These are phyloP conservation scores for Usnea hakonensis DNA, from an alignment of 495 filamentous ascomycete species.

Conservation along the genomic window DNA sequence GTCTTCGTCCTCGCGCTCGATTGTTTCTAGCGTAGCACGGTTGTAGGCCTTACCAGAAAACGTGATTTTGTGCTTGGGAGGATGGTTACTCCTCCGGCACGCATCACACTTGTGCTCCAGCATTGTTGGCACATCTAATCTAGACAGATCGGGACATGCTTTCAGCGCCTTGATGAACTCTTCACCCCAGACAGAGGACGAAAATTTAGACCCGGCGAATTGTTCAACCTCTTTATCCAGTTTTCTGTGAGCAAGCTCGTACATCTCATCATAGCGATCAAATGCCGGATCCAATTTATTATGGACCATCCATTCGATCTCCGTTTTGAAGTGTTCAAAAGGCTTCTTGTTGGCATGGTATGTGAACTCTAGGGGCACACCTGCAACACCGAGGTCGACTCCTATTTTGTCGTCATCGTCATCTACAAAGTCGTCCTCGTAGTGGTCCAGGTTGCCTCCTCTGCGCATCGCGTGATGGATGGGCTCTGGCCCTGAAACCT, in stretches of 20 bases:
- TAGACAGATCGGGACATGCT: conserved; percentile 49
- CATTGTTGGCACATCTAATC: conserved; percentile 31
- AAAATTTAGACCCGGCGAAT: conserved; percentile 61
- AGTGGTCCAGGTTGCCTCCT: conserved; percentile 38
- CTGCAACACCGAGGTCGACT: conserved; percentile 43
- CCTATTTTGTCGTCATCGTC: conserved; percentile 58
- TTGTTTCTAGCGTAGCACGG: conserved; percentile 57
- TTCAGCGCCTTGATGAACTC: conserved; percentile 59
- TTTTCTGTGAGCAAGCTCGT: conserved; percentile 63
- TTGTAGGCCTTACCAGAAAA: conserved; percentile 66
- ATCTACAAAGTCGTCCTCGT: conserved; percentile 64
- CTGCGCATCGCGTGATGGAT: conserved; percentile 12
- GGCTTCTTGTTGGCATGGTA: conserved; percentile 56
- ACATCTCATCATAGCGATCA: conserved; percentile 54
- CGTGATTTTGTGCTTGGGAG: conserved; percentile 52
- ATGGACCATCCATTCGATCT: conserved; percentile 75
- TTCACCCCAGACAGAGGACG: conserved; percentile 63
- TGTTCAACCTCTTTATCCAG: conserved; percentile 64
- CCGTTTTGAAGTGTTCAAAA: conserved; percentile 70
- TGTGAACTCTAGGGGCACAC: conserved; percentile 67
- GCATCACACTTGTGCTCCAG: conserved; percentile 57
- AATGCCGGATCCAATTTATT: conserved; percentile 72
- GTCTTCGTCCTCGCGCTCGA: conserved; percentile 43
- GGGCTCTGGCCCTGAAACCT: conserved; percentile 29
- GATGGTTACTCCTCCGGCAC: conserved; percentile 63